Percentiles rank a stretch among this genome's conserved stretches.
phyloP scores from a whole-genome alignment of 345 rosid genomes.

The Bruguiera gymnorhiza region DNA sequence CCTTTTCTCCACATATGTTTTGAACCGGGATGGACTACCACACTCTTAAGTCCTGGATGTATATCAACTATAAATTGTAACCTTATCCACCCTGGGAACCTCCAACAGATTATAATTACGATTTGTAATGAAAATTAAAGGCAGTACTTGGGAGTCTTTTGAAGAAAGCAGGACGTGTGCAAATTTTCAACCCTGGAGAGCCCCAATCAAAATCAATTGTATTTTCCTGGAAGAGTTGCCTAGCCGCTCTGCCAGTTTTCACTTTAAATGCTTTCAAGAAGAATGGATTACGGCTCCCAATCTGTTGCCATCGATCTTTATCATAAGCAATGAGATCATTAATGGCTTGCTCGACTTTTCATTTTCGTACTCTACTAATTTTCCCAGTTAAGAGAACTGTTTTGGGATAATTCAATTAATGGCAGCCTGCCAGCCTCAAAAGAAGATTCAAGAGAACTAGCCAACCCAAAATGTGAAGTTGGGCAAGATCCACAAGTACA shows the following conservation, averaged over 20 bases:
- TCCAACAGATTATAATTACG: not conserved
- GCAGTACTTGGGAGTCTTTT: conserved; percentile 11
- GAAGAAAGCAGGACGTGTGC: no score
- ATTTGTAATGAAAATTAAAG: conserved; percentile 3
- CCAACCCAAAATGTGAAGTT: no score
- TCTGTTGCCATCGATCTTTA: conserved; percentile 17
- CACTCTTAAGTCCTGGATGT: not conserved
- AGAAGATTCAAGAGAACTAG: no score
- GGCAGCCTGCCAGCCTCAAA: no score
- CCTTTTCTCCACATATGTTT: not conserved
- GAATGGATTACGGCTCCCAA: conserved; percentile 10
- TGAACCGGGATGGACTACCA: not conserved
- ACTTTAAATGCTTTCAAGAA: not conserved
- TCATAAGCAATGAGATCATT: not conserved
- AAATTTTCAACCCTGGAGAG: not conserved
- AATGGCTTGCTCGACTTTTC: conserved; percentile 4
- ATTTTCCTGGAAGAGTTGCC: not conserved
- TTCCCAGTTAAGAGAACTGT: not conserved
- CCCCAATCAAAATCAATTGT: conserved; percentile 1
- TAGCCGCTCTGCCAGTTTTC: not conserved
- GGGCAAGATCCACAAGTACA: no score
- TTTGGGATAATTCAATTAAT: not conserved
- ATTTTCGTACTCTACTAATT: not conserved
- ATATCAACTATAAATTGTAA: conserved; percentile 1
- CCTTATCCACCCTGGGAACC: not conserved